phyloP scores from a whole-genome alignment of 805 yeast species.

The Metschnikowia cerradonensis region DNA sequence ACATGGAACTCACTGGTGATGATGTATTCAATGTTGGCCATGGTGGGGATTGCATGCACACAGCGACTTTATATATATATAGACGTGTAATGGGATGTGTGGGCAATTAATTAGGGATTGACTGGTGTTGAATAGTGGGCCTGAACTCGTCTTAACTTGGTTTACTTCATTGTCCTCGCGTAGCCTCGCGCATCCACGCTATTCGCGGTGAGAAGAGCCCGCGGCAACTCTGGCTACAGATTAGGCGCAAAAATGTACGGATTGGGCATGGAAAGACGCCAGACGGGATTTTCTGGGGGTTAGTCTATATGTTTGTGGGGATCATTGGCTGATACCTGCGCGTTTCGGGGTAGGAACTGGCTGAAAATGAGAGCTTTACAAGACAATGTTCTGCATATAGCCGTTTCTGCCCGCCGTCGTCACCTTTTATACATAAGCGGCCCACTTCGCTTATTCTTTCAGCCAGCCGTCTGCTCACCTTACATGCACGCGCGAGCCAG shows the following conservation, averaged over 20 bases:
- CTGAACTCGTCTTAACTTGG: neutral
- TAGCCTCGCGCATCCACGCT: neutral
- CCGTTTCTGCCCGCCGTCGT: neutral
- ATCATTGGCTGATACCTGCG: neutral
- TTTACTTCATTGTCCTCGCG: neutral
- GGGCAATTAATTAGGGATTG: neutral
- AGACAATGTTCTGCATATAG: neutral
- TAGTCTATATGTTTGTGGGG: neutral
- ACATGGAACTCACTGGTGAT: conserved; percentile 78
- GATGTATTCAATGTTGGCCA: conserved; percentile 49
- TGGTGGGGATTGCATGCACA: conserved; percentile 2
- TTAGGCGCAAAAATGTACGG: neutral
- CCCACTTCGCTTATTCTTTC: neutral
- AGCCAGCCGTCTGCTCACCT: conserved; percentile 1
- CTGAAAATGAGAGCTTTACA: neutral
- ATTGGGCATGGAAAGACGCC: too few relatives aligned
- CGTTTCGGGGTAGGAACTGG: neutral
- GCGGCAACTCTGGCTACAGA: neutral
- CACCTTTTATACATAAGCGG: neutral
- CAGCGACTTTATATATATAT: neutral
- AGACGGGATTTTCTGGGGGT: too few relatives aligned
- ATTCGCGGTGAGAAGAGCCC: neutral
- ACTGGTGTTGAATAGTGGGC: neutral
- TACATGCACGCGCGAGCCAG: neutral
- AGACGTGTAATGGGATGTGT: neutral